Percentiles rank a stretch among this genome's conserved stretches.
Evolutionary conservation across 1,139 yeast species (phyloP).

Genomic region (Kurtzmaniella quercitrusa): DNA sequence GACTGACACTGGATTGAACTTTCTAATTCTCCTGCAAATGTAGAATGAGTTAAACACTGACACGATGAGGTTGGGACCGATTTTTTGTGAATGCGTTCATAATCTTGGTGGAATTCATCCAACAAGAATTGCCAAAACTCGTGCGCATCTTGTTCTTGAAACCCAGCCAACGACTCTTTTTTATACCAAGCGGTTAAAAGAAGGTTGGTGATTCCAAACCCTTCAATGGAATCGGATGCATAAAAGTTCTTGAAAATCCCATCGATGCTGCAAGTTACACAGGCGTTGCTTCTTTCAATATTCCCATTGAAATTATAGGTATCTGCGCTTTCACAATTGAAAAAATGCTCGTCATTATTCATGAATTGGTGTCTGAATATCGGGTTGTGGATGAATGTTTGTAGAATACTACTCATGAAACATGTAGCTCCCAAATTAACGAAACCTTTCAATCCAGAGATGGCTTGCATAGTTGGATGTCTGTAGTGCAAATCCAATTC

Average conservation of each 20-base stretch:
- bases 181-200: conserved; percentile 81
- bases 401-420: conserved; percentile 87
- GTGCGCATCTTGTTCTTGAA: conserved; percentile 96
- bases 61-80: conserved; percentile 33
- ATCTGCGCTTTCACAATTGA: conserved; percentile 29
- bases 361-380: conserved; percentile 72
- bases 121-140: conserved; percentile 91
- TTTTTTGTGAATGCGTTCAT: conserved; percentile 17
- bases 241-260: conserved; percentile 66
- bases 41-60: conserved; percentile 74
- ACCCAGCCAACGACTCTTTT: conserved; percentile 83
- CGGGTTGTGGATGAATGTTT: conserved; percentile 85
- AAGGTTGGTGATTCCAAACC: conserved; percentile 71
- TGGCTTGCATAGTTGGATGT: conserved; percentile 57
- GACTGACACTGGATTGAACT: conserved; percentile 70
- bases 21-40: conserved; percentile 70
- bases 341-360: conserved; percentile 54
- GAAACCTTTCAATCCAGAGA: conserved; percentile 78
- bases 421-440: conserved; percentile 96
- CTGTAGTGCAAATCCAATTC: conserved; percentile 16
- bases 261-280: conserved; percentile 83
- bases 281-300: conserved; percentile 41
- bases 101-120: conserved; percentile 72
- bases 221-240: conserved; percentile 50
- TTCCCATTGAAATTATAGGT: conserved; percentile 19